Conservation (phyloP, 2,329 filamentous ascomycete species). For the Ophiostoma piceae region DNA sequence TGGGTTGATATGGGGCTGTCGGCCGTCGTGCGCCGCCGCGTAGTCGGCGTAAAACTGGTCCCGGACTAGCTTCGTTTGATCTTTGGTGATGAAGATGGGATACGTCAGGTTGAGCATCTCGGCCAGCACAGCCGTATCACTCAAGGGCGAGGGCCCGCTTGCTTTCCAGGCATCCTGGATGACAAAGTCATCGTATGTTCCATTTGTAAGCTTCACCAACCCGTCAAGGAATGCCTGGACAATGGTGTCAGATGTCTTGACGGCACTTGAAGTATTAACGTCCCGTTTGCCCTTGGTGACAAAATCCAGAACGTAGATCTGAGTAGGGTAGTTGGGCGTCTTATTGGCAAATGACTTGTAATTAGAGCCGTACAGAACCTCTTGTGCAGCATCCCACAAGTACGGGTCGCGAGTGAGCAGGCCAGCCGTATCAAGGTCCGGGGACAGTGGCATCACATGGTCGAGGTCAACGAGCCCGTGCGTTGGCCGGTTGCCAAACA, state of each 20-base stretch:
- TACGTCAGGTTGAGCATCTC: neutral
- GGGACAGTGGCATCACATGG: neutral
- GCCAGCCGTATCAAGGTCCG: neutral
- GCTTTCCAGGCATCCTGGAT: neutral
- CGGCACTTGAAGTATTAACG: neutral
- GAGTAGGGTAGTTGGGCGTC: neutral
- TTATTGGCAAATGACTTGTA: neutral
- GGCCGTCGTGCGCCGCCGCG: neutral
- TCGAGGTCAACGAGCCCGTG: neutral
- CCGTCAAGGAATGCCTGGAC: neutral
- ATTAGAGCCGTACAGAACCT: neutral
- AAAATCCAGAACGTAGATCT: neutral
- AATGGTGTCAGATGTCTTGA: neutral
- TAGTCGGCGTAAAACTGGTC: constrained; percentile 1
- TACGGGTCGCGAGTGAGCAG: neutral
- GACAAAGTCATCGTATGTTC: neutral
- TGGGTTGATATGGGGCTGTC: neutral
- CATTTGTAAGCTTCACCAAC: neutral
- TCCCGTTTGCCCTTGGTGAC: neutral
- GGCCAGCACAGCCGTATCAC: neutral
- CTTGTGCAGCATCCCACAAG: neutral
- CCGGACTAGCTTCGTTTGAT: neutral
- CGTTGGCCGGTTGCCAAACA: neutral
- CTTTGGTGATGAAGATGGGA: neutral
- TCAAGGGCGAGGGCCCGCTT: neutral